Base-by-base conservation (phyloP, 495 filamentous ascomycete genomes). In the Tuber indicum region DNA sequence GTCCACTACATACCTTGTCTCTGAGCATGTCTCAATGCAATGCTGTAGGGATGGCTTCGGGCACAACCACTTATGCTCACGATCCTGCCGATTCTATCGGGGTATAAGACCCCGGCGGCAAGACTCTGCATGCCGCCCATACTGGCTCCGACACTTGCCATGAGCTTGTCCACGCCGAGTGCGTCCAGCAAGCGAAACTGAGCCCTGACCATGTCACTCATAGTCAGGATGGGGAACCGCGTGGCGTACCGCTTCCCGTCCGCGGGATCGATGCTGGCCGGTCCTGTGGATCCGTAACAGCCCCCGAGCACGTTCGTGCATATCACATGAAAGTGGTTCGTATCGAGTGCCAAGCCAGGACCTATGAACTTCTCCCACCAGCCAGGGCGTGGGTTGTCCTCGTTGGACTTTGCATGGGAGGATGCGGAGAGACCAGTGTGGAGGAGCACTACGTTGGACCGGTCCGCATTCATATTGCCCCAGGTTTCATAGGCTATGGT, bases 341-440 rank as follows among this genome's bases (percentile, higher is more conserved):
- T 99, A 84, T 99, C 93, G 10, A 99, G 84, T 36, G 94, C 91
- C 45, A 88, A 87, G 0, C 93, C 94, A 0, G 96, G 92, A 0
- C 96, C 96, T 79, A 99, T 98, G 84, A 99, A 99, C 84, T 92
- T 97, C 86, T 99, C 96, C 96, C 96, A 99, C 96, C 96, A 99
- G 0, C 96, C 96, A 0, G 92, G 91, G 84, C 97, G 92, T 0
- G 92, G 89, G 84, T 98, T 99, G 21, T 85, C 87, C 49, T 87
- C 86, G 39, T 95, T 98, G 69, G 94, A 97, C 79, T 95, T 94
- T 3, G 96, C 96, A 85, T 99, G 96, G 74, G 94, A 97, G 16
- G 94, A 97, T 21, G 96, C 96, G 5, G 94, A 97, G 4, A 99
- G 89, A 21, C 96, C 96, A 0, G 96, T 99, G 83, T 98, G 93